These are phyloP conservation scores for Dillenia suffruticosa DNA, from an alignment of 164 flowering plant species.

Conservation along the genomic window DNA sequence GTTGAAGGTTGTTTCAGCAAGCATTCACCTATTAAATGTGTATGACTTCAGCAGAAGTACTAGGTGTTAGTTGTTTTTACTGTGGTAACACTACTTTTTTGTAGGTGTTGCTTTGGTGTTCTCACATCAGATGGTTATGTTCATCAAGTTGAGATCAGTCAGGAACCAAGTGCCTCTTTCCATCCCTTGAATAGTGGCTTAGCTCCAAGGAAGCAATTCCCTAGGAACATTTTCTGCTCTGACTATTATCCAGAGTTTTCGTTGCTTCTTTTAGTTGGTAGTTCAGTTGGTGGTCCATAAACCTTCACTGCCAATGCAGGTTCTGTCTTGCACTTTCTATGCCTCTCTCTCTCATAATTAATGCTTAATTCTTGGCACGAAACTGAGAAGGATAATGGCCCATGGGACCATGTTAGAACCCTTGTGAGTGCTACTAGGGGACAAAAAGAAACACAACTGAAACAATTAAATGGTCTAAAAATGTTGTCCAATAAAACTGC, in stretches of 20 bases:
- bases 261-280: constrained; percentile 55
- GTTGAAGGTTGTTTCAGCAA: not conserved
- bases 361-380: no score
- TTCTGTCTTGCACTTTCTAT: constrained; percentile 15
- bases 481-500: no score
- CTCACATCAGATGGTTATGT: constrained; percentile 79
- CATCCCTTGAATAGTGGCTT: constrained; percentile 24
- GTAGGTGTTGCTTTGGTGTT: constrained; percentile 68
- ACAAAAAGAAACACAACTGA: no score
- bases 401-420: no score
- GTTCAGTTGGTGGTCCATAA: constrained; percentile 18
- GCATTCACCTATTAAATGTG: not conserved
- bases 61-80: not conserved
- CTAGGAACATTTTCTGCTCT: constrained; percentile 44
- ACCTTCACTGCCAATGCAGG: constrained; percentile 35
- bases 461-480: no score
- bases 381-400: no score
- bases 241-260: constrained; percentile 54
- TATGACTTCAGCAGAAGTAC: not conserved
- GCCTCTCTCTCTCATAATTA: no score
- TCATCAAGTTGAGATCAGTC: constrained; percentile 60
- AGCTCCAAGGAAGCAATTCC: constrained; percentile 32
- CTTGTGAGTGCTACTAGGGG: no score
- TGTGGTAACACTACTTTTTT: constrained; percentile 7
- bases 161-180: constrained; percentile 49